Base-by-base conservation (phyloP, 1,139 yeast genomes). In the Nakaseomyces uthaithaninus region DNA sequence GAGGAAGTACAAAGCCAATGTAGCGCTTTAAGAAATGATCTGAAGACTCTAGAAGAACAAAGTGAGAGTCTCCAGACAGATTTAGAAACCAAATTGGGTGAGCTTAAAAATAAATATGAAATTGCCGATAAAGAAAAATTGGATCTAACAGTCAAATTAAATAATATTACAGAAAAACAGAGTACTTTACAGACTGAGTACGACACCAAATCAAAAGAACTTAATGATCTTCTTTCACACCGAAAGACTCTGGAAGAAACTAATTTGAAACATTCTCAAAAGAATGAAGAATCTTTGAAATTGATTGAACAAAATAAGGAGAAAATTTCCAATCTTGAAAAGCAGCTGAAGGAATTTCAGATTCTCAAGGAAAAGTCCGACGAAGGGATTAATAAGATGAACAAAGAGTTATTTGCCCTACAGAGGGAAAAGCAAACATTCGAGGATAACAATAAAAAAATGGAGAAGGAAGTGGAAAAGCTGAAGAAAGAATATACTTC, bases 341-440 rank as follows among this genome's bases (percentile, higher is more conserved):
- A 41, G 10, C 53, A 54, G n/a, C 39, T 61, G 14, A 42, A 42
- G 12, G 44, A 37, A 1, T 33, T 50, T 6, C 41, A 42, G 5
- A 27, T 28, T 25, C 75, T 74, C 8, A 83, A 81, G 52, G 69
- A 71, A 20, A 81, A 76, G 47, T 84, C 91, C 1, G 96, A 89
- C 53, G 80, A 77, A 46, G 96, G 95, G 4, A 80, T 89, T 42
- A 89, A 86, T 57, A 86, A 86, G 51, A 85, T 89, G 95, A 82
- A 81, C 44, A 69, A 91, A 35, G 96, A 87, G 48, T 65, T 89
- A 27, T 75, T 86, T 57, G 74, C 73, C 33, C 64, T 86, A 33
- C 72, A 77, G 1, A 75, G 75, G 44, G 77, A 76, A 26, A 79
- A 79, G 45, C 74, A 71, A 2, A 72, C 72, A 0, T 52, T 71